Base-by-base conservation (phyloP, 148 eudicot species). In the Vaccinium corymbosum region DNA sequence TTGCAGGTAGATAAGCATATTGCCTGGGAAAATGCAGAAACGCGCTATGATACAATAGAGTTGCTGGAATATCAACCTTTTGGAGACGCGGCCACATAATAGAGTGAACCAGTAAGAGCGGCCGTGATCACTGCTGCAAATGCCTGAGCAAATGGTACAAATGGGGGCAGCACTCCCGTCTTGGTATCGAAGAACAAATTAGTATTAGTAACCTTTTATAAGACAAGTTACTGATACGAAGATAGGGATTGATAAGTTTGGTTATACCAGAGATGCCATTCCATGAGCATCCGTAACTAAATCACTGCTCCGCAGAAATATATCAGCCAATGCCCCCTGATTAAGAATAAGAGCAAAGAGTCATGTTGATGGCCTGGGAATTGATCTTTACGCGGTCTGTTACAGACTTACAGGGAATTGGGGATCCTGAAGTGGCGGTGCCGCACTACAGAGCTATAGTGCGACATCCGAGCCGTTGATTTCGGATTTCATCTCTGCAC, bases 91-190 rank as follows among this genome's bases (percentile, higher is more conserved):
- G 99, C 98, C 75, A 97, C 87, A 27, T 94, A 97, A 81, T 97
- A 97, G 32, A 97, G 94, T 32, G 99, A 93, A 52, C 98, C 97
- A 0, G 99, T 97, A 82, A 97, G 95, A 55, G 94, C 97, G 59
- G 99, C 99, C 52, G 99, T 97, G 82, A 95, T 91, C 52, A 93
- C 98, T 29, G 99, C 98, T 71, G 99, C 99, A 90, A 97, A 97
- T 71, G 97, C 99, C 81, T 96, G 99, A 81, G 99, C 99, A 90
- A 96, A 96, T 27, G 99, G 99, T 46, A 94, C 99, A 84, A 91
- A 92, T 78, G 98, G 97, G 81, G 99, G 99, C 85, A 97, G 88
- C 80, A 97, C 90, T 76, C 99, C 99, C 27, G 98, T 86, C 99
- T 97, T 81, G 75, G 70, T 50, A 55, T 61, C 29, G 19, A 57